Evolutionary conservation across 768 basidiomycete species (phyloP), one percentile per base, ranked within the genome.

Genomic region (Mycena leptocephala): DNA sequence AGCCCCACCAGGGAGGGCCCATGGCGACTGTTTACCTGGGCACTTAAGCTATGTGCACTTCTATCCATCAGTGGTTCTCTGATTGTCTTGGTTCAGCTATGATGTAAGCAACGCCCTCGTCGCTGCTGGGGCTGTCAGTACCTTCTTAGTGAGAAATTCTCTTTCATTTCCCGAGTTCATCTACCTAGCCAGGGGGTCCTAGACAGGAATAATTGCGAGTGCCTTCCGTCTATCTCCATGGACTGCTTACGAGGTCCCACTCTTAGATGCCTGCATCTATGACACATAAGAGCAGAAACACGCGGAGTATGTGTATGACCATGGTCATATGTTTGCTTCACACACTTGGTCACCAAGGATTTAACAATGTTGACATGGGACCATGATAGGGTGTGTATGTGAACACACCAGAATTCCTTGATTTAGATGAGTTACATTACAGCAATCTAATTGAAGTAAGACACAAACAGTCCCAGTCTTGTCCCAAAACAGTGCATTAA

Each of bases 341-440:
- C 89, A 90, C 77, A 90, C 88, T 3, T 89, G 88, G 88, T 76
- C 79, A 10, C 89, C 71, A 71, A 63, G n/a, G 83, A 88, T 78
- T 78, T 89, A 51, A 82, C 83, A 0, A 85, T 84, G 0, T 83
- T 88, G 22, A 80, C 83, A 20, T 88, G 82, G 84, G 86, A 87
- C 74, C 75, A 88, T 79, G 86, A 87, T 88, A 28, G 72, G 86
- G n/a, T n/a, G n/a, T n/a, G n/a, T n/a, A n/a, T n/a, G n/a, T n/a
- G n/a, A n/a, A n/a, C n/a, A n/a, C n/a, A n/a, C n/a, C n/a, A n/a
- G n/a, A n/a, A n/a, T n/a, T n/a, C n/a, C n/a, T n/a, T n/a, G n/a
- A n/a, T n/a, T n/a, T n/a, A n/a, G n/a, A n/a, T n/a, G n/a, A n/a
- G n/a, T n/a, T n/a, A n/a, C n/a, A n/a, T n/a, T n/a, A n/a, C n/a